Evolutionary conservation across 2,329 filamentous ascomycete genomes (phyloP).

Genomic region (Tolypocladium cylindrosporum): DNA sequence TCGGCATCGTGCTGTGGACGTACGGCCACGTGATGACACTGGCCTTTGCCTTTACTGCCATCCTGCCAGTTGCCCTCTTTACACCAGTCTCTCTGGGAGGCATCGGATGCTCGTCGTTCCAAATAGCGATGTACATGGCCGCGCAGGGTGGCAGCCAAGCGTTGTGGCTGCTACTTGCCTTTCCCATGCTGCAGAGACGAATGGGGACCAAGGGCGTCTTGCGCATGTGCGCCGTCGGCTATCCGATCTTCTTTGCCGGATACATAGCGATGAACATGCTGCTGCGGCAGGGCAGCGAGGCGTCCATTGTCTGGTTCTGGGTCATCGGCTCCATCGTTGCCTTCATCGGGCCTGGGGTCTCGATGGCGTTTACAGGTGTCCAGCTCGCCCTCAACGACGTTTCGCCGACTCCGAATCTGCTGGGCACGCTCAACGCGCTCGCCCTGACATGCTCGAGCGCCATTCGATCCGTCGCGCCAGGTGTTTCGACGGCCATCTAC

Average conservation of each 20-base stretch:
- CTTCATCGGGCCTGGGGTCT: slow-evolving; percentile 49
- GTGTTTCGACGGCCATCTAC: slow-evolving; percentile 55
- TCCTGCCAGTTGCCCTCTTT: slow-evolving; percentile 60
- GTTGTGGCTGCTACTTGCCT: slow-evolving; percentile 59
- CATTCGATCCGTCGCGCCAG: slow-evolving; percentile 56
- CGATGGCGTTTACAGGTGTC: slow-evolving; percentile 60
- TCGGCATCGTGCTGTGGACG: slow-evolving; percentile 53
- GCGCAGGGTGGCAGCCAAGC: slow-evolving; percentile 57
- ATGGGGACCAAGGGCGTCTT: slow-evolving; percentile 59
- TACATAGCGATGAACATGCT: slow-evolving; percentile 46
- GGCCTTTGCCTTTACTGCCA: slow-evolving; percentile 61
- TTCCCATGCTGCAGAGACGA: slow-evolving; percentile 56
- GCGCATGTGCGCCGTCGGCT: slow-evolving; percentile 39
- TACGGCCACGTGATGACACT: slow-evolving; percentile 60
- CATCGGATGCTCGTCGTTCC: slow-evolving; percentile 47
- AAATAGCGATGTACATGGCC: slow-evolving; percentile 59
- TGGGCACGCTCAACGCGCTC: slow-evolving; percentile 62
- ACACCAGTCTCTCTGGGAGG: slow-evolving; percentile 54
- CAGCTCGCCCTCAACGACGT: slow-evolving; percentile 70
- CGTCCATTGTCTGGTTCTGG: slow-evolving; percentile 44
- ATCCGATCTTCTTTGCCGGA: slow-evolving; percentile 54
- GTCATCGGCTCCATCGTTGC: slow-evolving; percentile 28
- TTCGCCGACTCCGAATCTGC: slow-evolving; percentile 49
- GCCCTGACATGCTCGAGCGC: slow-evolving; percentile 48
- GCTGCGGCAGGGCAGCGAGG: slow-evolving; percentile 23